Percentiles rank a stretch among this genome's conserved stretches.
Evolutionary conservation across 495 filamentous ascomycete species (phyloP).

Genomic region (Penicillium bovifimosum): DNA sequence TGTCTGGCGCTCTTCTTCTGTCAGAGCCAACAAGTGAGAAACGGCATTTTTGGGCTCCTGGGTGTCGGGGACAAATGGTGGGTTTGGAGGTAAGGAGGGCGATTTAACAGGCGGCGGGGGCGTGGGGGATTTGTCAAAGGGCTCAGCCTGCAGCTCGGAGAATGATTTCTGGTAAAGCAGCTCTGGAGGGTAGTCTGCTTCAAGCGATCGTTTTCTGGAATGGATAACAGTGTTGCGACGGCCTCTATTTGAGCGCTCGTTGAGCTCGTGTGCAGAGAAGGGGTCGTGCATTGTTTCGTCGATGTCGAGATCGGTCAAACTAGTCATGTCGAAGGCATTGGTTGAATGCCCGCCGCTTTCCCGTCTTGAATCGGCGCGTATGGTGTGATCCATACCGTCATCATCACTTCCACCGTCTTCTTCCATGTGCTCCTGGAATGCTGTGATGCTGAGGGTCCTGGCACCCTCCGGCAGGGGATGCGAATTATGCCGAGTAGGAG

Average conservation of each 20-base stretch:
- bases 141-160: slow-evolving; percentile 39
- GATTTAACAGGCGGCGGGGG: slow-evolving; percentile 18
- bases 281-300: slow-evolving; percentile 33
- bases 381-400: slow-evolving; percentile 22
- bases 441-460: slow-evolving; percentile 17
- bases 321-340: slow-evolving; percentile 34
- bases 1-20: slow-evolving; percentile 45
- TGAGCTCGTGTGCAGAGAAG: slow-evolving; percentile 18
- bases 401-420: slow-evolving; percentile 20
- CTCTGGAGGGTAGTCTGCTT: slow-evolving; percentile 40
- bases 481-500: slow-evolving; percentile 35
- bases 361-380: slow-evolving; percentile 18
- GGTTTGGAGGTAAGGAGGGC: slow-evolving; percentile 16
- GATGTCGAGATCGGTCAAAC: slow-evolving; percentile 29
- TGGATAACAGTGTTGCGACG: slow-evolving; percentile 22
- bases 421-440: slow-evolving; percentile 19
- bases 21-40: slow-evolving; percentile 23
- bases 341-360: slow-evolving; percentile 26
- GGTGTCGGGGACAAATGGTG: slow-evolving; percentile 5
- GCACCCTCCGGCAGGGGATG: slow-evolving; percentile 29
- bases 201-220: slow-evolving; percentile 32
- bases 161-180: slow-evolving; percentile 41
- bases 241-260: background rate
- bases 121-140: slow-evolving; percentile 37
- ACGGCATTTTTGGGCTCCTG: slow-evolving; percentile 25